Conservation (phyloP, 805 yeast genomes). For the Kodamaea lidongshanica region DNA sequence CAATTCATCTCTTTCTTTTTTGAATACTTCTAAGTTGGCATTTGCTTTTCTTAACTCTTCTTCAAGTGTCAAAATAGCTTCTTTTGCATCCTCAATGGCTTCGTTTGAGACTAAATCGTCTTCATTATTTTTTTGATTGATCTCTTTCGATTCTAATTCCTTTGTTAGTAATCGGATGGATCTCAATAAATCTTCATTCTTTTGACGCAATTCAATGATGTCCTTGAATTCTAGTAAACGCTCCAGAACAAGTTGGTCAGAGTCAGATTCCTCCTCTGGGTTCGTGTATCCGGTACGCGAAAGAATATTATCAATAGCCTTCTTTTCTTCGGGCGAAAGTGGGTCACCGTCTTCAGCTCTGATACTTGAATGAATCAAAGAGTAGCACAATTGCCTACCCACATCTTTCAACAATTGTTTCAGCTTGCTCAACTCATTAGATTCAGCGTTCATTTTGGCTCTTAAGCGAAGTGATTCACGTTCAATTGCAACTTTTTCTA, state of each 20-base stretch:
- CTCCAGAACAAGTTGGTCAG: conserved; percentile 65
- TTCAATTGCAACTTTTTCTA: conserved; percentile 43
- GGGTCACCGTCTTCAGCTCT: conserved; percentile 54
- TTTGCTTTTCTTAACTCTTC: conserved; percentile 50
- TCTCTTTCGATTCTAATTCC: conserved; percentile 59
- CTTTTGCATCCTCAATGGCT: conserved; percentile 58
- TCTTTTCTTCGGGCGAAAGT: conserved; percentile 56
- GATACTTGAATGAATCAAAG: conserved; percentile 60
- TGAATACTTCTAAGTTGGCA: conserved; percentile 46
- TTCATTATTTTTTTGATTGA: no score
- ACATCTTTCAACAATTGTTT: conserved; percentile 62
- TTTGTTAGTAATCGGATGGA: conserved; percentile 68
- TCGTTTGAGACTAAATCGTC: conserved; percentile 43
- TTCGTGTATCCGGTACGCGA: conserved; percentile 27
- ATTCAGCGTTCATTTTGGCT: conserved; percentile 34
- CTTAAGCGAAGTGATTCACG: conserved; percentile 31
- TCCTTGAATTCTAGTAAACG: conserved; percentile 66
- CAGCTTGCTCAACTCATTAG: conserved; percentile 42
- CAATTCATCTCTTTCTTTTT: conserved; percentile 67
- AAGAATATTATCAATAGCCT: conserved; percentile 54
- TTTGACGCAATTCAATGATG: conserved; percentile 61
- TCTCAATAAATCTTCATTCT: conserved; percentile 65
- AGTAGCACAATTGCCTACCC: conserved; percentile 73
- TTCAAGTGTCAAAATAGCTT: conserved; percentile 59
- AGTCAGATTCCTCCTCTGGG: conserved; percentile 46